Conservation (phyloP, 2,329 filamentous ascomycete genomes). For the Aureobasidium mangrovei region DNA sequence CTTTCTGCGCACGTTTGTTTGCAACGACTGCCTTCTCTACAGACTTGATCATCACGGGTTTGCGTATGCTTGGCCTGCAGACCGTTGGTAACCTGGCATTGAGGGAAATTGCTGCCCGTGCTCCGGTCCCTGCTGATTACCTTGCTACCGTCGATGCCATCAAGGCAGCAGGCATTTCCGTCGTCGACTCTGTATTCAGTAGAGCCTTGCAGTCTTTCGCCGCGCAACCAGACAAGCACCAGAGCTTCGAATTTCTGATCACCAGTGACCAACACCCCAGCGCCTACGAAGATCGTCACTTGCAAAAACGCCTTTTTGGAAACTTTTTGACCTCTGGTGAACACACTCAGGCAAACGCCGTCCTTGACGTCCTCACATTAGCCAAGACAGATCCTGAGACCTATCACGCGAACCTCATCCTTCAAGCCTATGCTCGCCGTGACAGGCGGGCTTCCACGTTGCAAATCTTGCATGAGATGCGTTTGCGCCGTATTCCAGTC, state of each 20-base stretch:
- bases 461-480: constrained; percentile 43
- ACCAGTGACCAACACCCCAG: constrained; percentile 58
- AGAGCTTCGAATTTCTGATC: constrained; percentile 44
- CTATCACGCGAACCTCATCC: constrained; percentile 39
- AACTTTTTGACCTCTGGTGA: constrained; percentile 42
- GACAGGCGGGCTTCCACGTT: constrained; percentile 22
- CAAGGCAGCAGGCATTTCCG: constrained; percentile 51
- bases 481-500: constrained; percentile 34
- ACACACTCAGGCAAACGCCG: constrained; percentile 35
- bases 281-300: constrained; percentile 45
- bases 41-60: constrained; percentile 60
- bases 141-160: constrained; percentile 52
- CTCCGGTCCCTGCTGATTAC: constrained; percentile 49
- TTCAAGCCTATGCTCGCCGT: constrained; percentile 33
- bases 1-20: constrained; percentile 70
- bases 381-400: constrained; percentile 26
- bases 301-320: constrained; percentile 47
- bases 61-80: constrained; percentile 62
- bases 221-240: constrained; percentile 25
- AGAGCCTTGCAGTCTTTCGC: constrained; percentile 58
- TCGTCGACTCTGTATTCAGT: constrained; percentile 56
- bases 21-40: constrained; percentile 66
- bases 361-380: constrained; percentile 45
- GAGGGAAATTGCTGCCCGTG: constrained; percentile 65
- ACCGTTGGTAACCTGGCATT: constrained; percentile 67